Evolutionary conservation across 2,329 filamentous ascomycete species (phyloP), one percentile per base, ranked within the genome.

Genomic region (Alternaria metachromatica): DNA sequence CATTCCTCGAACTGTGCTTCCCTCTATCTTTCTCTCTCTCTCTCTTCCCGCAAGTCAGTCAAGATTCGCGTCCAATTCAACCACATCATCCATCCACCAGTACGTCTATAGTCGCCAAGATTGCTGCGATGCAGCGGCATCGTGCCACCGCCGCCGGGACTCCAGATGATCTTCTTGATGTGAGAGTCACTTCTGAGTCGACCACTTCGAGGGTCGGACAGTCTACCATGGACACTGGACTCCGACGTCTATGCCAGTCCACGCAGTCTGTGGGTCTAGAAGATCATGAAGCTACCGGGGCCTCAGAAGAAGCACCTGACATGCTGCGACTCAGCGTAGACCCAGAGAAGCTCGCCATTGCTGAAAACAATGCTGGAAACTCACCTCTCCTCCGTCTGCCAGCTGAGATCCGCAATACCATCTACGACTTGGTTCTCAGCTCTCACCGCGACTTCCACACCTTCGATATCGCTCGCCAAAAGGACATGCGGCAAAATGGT

Each of bases 351-450:
- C 43, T 45, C 43, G 43, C 43, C 20, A 45, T 33, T 15, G 30
- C 30, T 33, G 12, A 15, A 15, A 6, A 6, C 12, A 33, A 33
- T 12, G 12, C 30, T 7, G 12, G 4, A 33, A 13, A 30, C 30
- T 33, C 63, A 8, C 55, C 49, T 6, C 58, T 82, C 33, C 78
- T 82, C 74, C 71, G 65, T n/a, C 82, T 91, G 1, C 84, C 90
- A 30, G 81, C 82, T 2, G 88, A 90, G 67, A 82, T 91, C 6
- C 84, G 84, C 30, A 86, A 89, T 55, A 83, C 89, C 70, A 85
- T 90, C 21, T 86, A 82, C 71, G 64, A 62, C 33, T 66, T 73
- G 55, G 72, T 82, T 55, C 72, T 84, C 23, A 63, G 55, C 50
- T 18, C 18, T 8, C 28, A 55, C 30, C 33, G 26, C 18, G 23